Base-by-base conservation (phyloP, 805 yeast species). In the Groenewaldozyma tartarivorans region DNA sequence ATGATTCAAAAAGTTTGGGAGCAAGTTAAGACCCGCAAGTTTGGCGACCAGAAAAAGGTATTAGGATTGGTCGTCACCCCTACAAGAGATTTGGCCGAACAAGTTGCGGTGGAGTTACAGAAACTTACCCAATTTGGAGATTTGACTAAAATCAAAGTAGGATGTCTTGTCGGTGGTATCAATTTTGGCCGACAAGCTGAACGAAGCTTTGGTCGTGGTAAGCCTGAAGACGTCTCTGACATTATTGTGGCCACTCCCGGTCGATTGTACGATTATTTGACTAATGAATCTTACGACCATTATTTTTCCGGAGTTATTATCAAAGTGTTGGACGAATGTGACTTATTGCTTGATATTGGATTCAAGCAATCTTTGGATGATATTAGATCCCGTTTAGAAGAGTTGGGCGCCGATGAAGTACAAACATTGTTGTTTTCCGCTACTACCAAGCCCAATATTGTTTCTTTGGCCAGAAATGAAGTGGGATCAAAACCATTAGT, bases 211-310 rank as follows among this genome's bases (percentile, higher is more conserved):
- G 40, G 22, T 20, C 41, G 45, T 39, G 49, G 44, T 37, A 53
- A 44, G 29, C 47, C 53, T 4, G n/a, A n/a, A n/a, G 46, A 48
- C 16, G 77, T 86, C 4, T 51, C 50, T 16, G 74, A 79, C 27
- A 75, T 87, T 50, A 72, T 84, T 34, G 82, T 86, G 43, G 92
- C 85, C 19, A 87, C 96, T 4, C 96, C 96, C 1, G 96, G 96
- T 49, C 74, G 96, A 62, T 68, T 87, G 42, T 57, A 69, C 41
- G 94, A 79, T 51, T 65, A 78, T 46, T 58, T 85, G 35, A 54
- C 62, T 30, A 71, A 68, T 19, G 63, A 60, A 21, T 59, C 57
- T 13, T 69, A 74, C 16, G 60, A 61, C 18, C 58, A 62, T 6
- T 62, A 69, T 31, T 79, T 86, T 58, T 57, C 60, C 31, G 60